Evolutionary conservation across 495 filamentous ascomycete species (phyloP).

Genomic region (Penicillium lividum): DNA sequence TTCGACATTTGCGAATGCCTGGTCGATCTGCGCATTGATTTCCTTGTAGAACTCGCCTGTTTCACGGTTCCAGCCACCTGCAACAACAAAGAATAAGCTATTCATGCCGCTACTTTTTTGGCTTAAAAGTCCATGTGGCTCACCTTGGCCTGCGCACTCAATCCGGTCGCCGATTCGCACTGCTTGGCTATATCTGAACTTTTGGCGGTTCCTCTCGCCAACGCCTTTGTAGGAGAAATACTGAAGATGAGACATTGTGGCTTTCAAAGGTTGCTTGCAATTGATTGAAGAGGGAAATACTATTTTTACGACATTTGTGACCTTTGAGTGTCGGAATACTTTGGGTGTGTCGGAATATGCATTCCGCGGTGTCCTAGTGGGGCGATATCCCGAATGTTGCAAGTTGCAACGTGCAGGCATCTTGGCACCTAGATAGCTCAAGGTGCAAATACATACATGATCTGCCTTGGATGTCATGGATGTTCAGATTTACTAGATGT

Average conservation of each 20-base stretch:
- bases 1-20: conserved; percentile 57
- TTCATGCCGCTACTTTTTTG: too few species aligned
- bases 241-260: conserved; percentile 42
- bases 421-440: not conserved
- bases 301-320: too few species aligned
- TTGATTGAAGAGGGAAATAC: too few species aligned
- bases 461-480: too few species aligned
- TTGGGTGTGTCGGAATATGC: not conserved
- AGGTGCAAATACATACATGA: not conserved
- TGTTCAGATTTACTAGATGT: too few species aligned
- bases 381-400: not conserved
- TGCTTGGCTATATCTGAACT: conserved; percentile 53
- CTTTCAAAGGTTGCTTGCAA: too few species aligned
- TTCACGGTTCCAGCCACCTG: conserved; percentile 54
- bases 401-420: not conserved
- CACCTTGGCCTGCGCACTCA: conserved; percentile 57
- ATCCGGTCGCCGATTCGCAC: conserved; percentile 55
- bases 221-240: conserved; percentile 47
- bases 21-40: conserved; percentile 51
- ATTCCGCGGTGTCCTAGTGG: not conserved
- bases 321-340: not conserved
- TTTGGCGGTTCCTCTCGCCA: conserved; percentile 37
- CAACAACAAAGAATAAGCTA: not conserved
- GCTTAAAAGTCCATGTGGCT: not conserved
- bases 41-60: conserved; percentile 38